Evolutionary conservation across 768 basidiomycete species (phyloP).

Genomic region (Hygrophorus pudorinus): DNA sequence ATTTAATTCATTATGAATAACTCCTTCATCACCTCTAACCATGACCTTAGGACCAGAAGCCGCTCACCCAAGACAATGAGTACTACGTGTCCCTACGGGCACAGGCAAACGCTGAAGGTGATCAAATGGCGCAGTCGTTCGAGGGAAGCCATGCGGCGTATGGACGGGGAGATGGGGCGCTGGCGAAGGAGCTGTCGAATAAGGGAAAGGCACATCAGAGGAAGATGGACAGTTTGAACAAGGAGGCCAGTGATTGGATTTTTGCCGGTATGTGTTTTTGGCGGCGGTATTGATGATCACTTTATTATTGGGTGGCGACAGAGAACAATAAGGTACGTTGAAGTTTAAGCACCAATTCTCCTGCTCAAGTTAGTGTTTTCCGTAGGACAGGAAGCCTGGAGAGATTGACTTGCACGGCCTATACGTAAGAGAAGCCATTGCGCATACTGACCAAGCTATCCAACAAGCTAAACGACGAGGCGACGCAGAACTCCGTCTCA

Average conservation of each 20-base stretch:
- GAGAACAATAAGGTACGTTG: slow-evolving; percentile 66
- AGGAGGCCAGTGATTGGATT: slow-evolving; percentile 82
- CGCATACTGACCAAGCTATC: slow-evolving; percentile 61
- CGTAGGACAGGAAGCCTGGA: slow-evolving; percentile 53
- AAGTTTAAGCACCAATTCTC: background rate
- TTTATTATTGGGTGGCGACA: slow-evolving; percentile 17
- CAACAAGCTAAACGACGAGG: slow-evolving; percentile 55
- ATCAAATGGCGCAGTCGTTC: slow-evolving; percentile 64
- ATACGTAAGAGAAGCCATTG: slow-evolving; percentile 88
- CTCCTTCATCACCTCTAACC: background rate
- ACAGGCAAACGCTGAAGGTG: slow-evolving; percentile 70
- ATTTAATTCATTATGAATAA: background rate
- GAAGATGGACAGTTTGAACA: slow-evolving; percentile 71
- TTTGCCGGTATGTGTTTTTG: slow-evolving; percentile 46
- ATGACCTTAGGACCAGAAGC: slow-evolving; percentile 39
- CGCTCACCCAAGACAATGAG: slow-evolving; percentile 57
- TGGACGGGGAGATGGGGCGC: slow-evolving; percentile 56
- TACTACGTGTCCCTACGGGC: slow-evolving; percentile 64
- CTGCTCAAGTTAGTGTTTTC: background rate
- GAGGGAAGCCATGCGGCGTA: slow-evolving; percentile 73
- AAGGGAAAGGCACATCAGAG: slow-evolving; percentile 72
- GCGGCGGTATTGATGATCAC: slow-evolving; percentile 1
- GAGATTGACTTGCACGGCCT: slow-evolving; percentile 88
- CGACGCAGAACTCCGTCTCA: slow-evolving; percentile 58
- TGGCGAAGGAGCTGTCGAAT: slow-evolving; percentile 73